A percentile compares a stretch with the other conserved stretches of the same genome.
Evolutionary conservation across 768 basidiomycete genomes (phyloP).

Genomic region (Fomitopsis serialis): DNA sequence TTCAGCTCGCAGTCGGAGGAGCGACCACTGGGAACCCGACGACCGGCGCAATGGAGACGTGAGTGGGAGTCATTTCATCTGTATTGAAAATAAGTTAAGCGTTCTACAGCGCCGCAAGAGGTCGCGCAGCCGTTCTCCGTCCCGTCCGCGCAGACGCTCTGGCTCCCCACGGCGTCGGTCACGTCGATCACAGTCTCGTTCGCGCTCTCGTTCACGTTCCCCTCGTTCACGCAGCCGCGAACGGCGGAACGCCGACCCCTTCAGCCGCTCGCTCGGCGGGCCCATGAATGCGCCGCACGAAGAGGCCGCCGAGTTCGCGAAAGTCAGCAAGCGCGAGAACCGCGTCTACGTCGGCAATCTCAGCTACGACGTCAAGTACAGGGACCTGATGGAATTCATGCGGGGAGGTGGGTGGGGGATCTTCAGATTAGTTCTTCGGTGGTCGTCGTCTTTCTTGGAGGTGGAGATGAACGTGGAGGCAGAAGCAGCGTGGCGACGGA

Average conservation of each 20-base stretch:
- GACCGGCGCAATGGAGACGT: slow-evolving; percentile 71
- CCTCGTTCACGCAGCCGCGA: slow-evolving; percentile 49
- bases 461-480: slow-evolving; percentile 1
- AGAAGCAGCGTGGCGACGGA: neutral
- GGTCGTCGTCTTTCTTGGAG: slow-evolving; percentile 12
- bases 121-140: slow-evolving; percentile 60
- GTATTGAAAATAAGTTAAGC: neutral
- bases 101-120: slow-evolving; percentile 36
- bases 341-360: slow-evolving; percentile 98
- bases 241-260: slow-evolving; percentile 57
- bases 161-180: slow-evolving; percentile 55
- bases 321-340: slow-evolving; percentile 96
- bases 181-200: slow-evolving; percentile 54
- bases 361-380: slow-evolving; percentile 97
- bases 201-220: slow-evolving; percentile 39
- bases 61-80: slow-evolving; percentile 20
- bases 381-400: slow-evolving; percentile 99
- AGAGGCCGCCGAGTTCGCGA: slow-evolving; percentile 93
- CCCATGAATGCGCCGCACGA: slow-evolving; percentile 89
- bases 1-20: slow-evolving; percentile 40
- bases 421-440: slow-evolving; percentile 55
- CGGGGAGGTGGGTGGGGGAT: slow-evolving; percentile 98
- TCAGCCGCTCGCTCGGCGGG: slow-evolving; percentile 77
- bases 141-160: slow-evolving; percentile 69
- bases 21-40: slow-evolving; percentile 86